These are phyloP conservation scores for Ilyonectria mors-panacis DNA, from an alignment of 2,329 filamentous ascomycete genomes.

Conservation along the genomic window DNA sequence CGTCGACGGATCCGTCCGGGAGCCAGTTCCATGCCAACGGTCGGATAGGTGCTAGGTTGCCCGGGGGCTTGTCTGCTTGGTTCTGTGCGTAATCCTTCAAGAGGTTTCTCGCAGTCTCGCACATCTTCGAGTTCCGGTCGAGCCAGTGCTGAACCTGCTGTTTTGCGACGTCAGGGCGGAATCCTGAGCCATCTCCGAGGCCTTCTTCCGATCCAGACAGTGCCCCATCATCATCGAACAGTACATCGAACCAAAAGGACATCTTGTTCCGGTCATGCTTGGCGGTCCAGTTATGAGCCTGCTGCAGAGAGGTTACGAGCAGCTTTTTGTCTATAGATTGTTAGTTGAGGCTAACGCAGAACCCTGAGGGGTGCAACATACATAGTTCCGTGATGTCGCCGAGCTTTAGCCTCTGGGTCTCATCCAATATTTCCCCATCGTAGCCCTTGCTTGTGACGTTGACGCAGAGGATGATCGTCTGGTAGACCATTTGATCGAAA, in stretches of 20 bases:
- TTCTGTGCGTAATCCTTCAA: conserved; percentile 69
- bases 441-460: conserved; percentile 79
- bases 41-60: conserved; percentile 65
- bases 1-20: conserved; percentile 55
- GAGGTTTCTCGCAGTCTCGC: conserved; percentile 67
- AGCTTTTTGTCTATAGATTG: conserved; percentile 72
- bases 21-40: conserved; percentile 71
- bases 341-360: conserved; percentile 15
- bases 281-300: conserved; percentile 79
- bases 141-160: conserved; percentile 75
- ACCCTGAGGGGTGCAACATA: conserved; percentile 54
- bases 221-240: conserved; percentile 71
- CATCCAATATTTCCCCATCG: conserved; percentile 74
- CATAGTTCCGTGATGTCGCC: conserved; percentile 76
- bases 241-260: conserved; percentile 77
- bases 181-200: conserved; percentile 66
- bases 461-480: conserved; percentile 75
- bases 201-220: conserved; percentile 66
- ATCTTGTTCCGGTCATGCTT: conserved; percentile 80
- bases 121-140: conserved; percentile 72
- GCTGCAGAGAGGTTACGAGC: conserved; percentile 75
- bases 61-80: conserved; percentile 64
- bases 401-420: conserved; percentile 69
- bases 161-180: conserved; percentile 71
- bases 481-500: conserved; percentile 77